Conservation (phyloP, 225 moss, liverwort and hornwort genomes). For the Lunularia cruciata region DNA sequence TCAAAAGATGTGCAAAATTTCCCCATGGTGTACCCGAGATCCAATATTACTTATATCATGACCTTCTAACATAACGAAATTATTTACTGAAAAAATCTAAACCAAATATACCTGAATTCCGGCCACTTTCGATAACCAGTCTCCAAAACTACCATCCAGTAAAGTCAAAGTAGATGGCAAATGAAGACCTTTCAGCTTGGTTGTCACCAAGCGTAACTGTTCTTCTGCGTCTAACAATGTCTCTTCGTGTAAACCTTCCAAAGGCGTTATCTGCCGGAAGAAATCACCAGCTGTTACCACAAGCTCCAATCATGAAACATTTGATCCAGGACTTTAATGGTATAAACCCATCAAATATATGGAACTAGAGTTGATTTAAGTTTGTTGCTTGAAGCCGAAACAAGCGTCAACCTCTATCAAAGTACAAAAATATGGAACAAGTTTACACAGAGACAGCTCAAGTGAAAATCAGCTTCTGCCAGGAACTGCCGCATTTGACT, state of each 20-base stretch:
- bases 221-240: constrained; percentile 73
- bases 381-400: too few species aligned
- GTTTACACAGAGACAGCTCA: neutral
- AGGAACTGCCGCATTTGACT: too few species aligned
- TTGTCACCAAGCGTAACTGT: constrained; percentile 65
- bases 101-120: constrained; percentile 69
- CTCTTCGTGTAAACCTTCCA: constrained; percentile 80
- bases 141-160: constrained; percentile 74
- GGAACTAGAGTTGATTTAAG: too few species aligned
- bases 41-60: too few species aligned
- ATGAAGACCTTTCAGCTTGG: constrained; percentile 61
- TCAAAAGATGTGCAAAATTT: too few species aligned
- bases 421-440: neutral
- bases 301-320: too few species aligned
- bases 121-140: constrained; percentile 59
- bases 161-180: constrained; percentile 58
- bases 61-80: too few species aligned
- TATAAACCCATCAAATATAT: too few species aligned
- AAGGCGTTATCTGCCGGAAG: constrained; percentile 66
- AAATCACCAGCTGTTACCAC: neutral
- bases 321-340: too few species aligned
- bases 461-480: neutral
- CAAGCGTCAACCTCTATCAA: too few species aligned
- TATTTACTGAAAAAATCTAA: too few species aligned
- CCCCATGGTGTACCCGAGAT: too few species aligned